These are phyloP conservation scores for Aaosphaeria pasadenensis DNA, from an alignment of 2,329 filamentous ascomycete species.

Conservation along the genomic window DNA sequence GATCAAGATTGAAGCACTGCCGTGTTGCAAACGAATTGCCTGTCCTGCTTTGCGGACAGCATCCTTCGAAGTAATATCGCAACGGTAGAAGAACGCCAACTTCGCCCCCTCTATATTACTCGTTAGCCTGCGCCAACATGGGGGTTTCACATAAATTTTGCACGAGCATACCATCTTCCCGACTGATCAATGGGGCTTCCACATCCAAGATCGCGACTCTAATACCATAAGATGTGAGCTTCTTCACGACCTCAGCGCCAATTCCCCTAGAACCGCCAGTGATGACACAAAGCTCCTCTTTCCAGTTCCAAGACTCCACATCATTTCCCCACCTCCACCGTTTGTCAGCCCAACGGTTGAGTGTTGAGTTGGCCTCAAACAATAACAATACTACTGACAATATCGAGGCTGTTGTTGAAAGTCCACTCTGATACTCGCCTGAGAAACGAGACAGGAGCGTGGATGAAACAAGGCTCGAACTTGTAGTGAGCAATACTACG, in stretches of 20 bases:
- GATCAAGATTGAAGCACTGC: slow-evolving; percentile 31
- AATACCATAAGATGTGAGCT: slow-evolving; percentile 27
- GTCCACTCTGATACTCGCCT: too few relatives aligned
- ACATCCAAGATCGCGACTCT: slow-evolving; percentile 36
- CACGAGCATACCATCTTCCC: slow-evolving; percentile 20
- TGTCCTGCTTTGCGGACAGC: slow-evolving; percentile 26
- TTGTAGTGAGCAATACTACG: too few relatives aligned
- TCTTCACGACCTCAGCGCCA: slow-evolving; percentile 30
- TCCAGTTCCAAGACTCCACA: slow-evolving; percentile 27
- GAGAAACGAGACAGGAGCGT: too few relatives aligned
- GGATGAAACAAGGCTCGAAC: too few relatives aligned
- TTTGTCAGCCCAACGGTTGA: slow-evolving; percentile 35
- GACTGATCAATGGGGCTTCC: slow-evolving; percentile 23
- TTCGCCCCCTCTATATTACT: slow-evolving; percentile 14
- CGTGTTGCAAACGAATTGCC: slow-evolving; percentile 30
- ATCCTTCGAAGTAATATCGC: slow-evolving; percentile 30
- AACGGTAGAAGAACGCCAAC: slow-evolving; percentile 24
- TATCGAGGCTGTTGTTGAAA: too few relatives aligned
- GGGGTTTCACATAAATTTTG: background rate
- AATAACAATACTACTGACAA: slow-evolving; percentile 17
- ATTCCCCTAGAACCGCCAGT: slow-evolving; percentile 37
- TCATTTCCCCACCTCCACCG: slow-evolving; percentile 37
- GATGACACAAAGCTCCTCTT: slow-evolving; percentile 31
- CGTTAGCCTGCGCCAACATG: slow-evolving; percentile 11
- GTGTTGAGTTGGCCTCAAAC: slow-evolving; percentile 20